Evolutionary conservation across 805 yeast genomes (phyloP).

Genomic region (Yarrowia divulgata): DNA sequence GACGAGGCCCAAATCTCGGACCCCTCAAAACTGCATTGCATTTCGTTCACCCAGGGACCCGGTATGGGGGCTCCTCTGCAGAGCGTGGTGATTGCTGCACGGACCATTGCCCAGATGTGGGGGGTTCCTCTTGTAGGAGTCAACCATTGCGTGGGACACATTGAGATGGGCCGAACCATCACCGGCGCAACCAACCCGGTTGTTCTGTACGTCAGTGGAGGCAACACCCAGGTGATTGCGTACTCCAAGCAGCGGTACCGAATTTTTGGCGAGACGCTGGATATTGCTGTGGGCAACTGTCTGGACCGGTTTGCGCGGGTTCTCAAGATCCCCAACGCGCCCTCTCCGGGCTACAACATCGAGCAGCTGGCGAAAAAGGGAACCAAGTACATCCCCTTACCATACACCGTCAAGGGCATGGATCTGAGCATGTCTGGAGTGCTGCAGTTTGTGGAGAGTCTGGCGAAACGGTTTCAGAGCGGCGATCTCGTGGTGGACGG

Average conservation of each 20-base stretch:
- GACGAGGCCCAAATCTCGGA: conserved; percentile 70
- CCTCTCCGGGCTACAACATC: conserved; percentile 97
- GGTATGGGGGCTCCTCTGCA: conserved; percentile 99
- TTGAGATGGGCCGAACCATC: conserved; percentile 98
- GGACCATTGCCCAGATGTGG: conserved; percentile 84
- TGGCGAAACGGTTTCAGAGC: conserved; percentile 75
- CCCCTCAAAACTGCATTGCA: conserved; percentile 58
- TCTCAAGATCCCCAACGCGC: conserved; percentile 84
- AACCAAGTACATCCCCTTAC: conserved; percentile 68
- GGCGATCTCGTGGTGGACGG: conserved; percentile 52
- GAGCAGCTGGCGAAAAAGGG: conserved; percentile 86
- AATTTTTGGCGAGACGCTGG: conserved; percentile 98
- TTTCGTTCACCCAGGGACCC: conserved; percentile 97
- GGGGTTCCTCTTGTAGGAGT: conserved; percentile 88
- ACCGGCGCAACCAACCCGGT: conserved; percentile 99
- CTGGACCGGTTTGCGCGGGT: conserved; percentile 95
- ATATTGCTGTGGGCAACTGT: conserved; percentile 97
- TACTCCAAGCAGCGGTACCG: conserved; percentile 92
- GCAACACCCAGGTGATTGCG: conserved; percentile 97
- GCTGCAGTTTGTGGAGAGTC: conserved; percentile 78
- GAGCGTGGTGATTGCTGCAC: conserved; percentile 89
- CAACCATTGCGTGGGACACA: conserved; percentile 97
- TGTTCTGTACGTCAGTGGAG: conserved; percentile 96
- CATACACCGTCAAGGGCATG: conserved; percentile 99
- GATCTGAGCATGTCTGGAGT: conserved; percentile 97